phyloP scores from a whole-genome alignment of 768 basidiomycete species.

The Crucibulum laeve region DNA sequence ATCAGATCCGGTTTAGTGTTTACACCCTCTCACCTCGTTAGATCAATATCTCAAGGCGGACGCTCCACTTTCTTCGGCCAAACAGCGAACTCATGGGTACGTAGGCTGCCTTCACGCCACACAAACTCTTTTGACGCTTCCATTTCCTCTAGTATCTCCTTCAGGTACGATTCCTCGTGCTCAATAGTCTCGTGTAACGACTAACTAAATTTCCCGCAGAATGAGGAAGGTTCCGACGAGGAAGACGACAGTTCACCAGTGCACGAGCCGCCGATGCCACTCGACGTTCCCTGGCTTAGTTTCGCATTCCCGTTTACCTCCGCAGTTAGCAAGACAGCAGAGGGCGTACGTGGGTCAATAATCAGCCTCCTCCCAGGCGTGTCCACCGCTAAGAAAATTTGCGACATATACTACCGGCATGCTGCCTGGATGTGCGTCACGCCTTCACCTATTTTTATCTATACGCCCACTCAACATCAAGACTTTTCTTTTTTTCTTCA shows the following conservation, averaged over 20 bases:
- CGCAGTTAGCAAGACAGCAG: constrained; percentile 34
- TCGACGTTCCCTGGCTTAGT: constrained; percentile 55
- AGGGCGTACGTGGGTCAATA: constrained; percentile 39
- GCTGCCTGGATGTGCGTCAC: constrained; percentile 67
- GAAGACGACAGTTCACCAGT: constrained; percentile 37
- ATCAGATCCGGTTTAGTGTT: constrained; percentile 3
- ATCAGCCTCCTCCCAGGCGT: constrained; percentile 41
- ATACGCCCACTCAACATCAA: neutral
- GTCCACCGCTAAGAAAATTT: constrained; percentile 31
- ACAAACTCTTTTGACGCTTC: neutral
- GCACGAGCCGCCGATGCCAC: constrained; percentile 37
- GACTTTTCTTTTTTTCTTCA: neutral
- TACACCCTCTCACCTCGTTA: constrained; percentile 17
- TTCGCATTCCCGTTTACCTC: constrained; percentile 57
- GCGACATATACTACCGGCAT: constrained; percentile 57
- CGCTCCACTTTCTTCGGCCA: constrained; percentile 63
- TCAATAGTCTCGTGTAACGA: constrained; percentile 4
- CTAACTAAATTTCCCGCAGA: constrained; percentile 27
- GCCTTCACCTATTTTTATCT: constrained; percentile 1
- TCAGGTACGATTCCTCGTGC: constrained; percentile 36
- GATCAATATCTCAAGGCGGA: constrained; percentile 59
- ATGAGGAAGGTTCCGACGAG: constrained; percentile 55
- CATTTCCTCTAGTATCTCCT: constrained; percentile 46
- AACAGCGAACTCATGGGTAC: constrained; percentile 67
- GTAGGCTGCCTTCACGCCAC: constrained; percentile 13